Evolutionary conservation across 2,329 filamentous ascomycete species (phyloP).

Genomic region (Elsinoe perseae): DNA sequence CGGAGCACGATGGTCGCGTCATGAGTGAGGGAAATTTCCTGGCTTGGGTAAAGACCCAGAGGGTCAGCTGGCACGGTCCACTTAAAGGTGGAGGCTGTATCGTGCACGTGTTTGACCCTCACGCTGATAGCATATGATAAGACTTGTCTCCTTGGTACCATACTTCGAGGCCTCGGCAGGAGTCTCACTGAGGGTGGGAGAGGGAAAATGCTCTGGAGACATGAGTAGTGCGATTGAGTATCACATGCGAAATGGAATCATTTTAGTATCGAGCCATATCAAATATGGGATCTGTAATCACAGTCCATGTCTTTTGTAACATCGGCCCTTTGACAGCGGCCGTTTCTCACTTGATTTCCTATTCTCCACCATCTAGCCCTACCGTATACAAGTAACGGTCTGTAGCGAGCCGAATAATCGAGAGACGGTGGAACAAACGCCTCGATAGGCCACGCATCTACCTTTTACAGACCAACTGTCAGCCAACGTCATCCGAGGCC

Average conservation of each 20-base stretch:
- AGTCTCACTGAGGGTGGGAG: not conserved
- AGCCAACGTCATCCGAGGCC: constrained; percentile 4
- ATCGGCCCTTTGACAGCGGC: constrained; percentile 3
- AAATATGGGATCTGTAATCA: constrained; percentile 7
- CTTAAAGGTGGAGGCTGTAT: constrained; percentile 2
- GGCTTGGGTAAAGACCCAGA: not conserved
- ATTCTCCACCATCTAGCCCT: constrained; percentile 5
- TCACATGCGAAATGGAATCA: constrained; percentile 1
- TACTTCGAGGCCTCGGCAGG: not conserved
- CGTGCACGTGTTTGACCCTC: constrained; percentile 10
- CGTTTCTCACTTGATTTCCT: not conserved
- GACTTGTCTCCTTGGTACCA: not conserved
- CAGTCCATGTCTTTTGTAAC: not conserved
- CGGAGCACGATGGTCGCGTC: not conserved
- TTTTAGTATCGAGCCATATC: not conserved
- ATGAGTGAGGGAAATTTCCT: not conserved
- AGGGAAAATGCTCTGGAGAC: not conserved
- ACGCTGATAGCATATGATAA: constrained; percentile 13
- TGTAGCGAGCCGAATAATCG: not conserved
- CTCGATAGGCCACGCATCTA: constrained; percentile 10
- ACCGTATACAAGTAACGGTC: not conserved
- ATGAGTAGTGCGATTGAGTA: not conserved
- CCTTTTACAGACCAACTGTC: constrained; percentile 4
- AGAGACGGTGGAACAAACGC: constrained; percentile 10
- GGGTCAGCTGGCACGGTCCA: constrained; percentile 10